These are phyloP conservation scores for Metschnikowia reukaufii DNA, from an alignment of 805 yeast genomes.

Conservation along the genomic window DNA sequence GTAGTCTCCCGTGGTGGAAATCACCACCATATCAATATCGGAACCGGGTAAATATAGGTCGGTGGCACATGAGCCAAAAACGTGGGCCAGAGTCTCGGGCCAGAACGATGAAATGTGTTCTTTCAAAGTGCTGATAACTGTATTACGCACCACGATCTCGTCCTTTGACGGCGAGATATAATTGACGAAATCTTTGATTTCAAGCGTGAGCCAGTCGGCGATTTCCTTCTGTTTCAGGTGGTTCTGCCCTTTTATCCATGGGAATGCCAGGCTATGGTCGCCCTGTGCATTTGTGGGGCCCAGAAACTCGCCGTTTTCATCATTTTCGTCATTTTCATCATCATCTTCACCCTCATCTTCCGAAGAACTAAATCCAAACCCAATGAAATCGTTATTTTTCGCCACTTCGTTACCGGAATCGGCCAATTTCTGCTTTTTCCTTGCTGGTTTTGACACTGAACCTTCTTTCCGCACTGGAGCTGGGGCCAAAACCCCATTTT, in stretches of 20 bases:
- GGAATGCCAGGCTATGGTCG: slow-evolving; percentile 42
- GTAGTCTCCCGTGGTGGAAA: slow-evolving; percentile 57
- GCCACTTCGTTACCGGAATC: slow-evolving; percentile 36
- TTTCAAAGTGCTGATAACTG: slow-evolving; percentile 60
- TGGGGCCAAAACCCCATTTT: not conserved
- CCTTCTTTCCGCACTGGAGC: slow-evolving; percentile 7
- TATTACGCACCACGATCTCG: slow-evolving; percentile 69
- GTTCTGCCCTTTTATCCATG: slow-evolving; percentile 80
- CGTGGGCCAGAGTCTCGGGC: slow-evolving; percentile 77
- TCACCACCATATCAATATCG: slow-evolving; percentile 90
- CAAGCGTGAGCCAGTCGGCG: slow-evolving; percentile 83
- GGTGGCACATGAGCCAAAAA: slow-evolving; percentile 93
- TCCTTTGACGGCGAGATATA: slow-evolving; percentile 81
- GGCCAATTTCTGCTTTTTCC: slow-evolving; percentile 14
- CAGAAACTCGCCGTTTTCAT: slow-evolving; percentile 38
- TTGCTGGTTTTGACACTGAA: slow-evolving; percentile 4
- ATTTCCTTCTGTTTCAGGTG: slow-evolving; percentile 75
- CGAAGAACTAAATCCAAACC: slow-evolving; percentile 51
- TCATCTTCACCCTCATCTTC: slow-evolving; percentile 33
- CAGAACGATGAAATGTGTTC: slow-evolving; percentile 55
- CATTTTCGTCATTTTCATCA: slow-evolving; percentile 30
- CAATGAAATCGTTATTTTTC: slow-evolving; percentile 53
- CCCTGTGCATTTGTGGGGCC: slow-evolving; percentile 17
- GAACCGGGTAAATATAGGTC: slow-evolving; percentile 92
- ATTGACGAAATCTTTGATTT: slow-evolving; percentile 78